Conservation (phyloP, 768 basidiomycete genomes). For the Psilocybe tampanensis region DNA sequence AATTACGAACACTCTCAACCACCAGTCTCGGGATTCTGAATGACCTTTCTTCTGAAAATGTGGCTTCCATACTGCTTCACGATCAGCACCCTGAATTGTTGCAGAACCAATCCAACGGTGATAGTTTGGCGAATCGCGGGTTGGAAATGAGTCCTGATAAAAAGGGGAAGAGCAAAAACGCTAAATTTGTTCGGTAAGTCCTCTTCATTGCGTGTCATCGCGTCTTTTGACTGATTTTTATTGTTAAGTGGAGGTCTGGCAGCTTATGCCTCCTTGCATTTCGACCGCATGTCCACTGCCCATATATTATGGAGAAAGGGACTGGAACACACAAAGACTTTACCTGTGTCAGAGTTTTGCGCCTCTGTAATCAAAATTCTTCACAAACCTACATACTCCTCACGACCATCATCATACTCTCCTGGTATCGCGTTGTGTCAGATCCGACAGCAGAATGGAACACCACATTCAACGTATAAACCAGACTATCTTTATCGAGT, state of each 20-base stretch:
- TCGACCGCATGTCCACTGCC: slow-evolving; percentile 45
- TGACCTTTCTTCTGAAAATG: slow-evolving; percentile 43
- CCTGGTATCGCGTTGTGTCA: slow-evolving; percentile 47
- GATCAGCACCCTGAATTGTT: slow-evolving; percentile 44
- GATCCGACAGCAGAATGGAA: slow-evolving; percentile 25
- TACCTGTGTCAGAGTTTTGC: slow-evolving; percentile 42
- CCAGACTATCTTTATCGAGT: slow-evolving; percentile 29
- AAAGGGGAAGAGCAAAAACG: slow-evolving; percentile 39
- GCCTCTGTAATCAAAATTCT: slow-evolving; percentile 47
- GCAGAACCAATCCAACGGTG: slow-evolving; percentile 15
- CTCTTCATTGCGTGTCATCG: neutral
- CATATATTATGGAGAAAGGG: slow-evolving; percentile 57
- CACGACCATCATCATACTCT: slow-evolving; percentile 28
- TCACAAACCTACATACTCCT: slow-evolving; percentile 28
- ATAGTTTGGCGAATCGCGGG: slow-evolving; percentile 46
- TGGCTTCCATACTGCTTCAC: slow-evolving; percentile 51
- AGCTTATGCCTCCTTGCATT: slow-evolving; percentile 45
- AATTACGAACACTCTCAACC: slow-evolving; percentile 50
- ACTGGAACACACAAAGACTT: slow-evolving; percentile 34
- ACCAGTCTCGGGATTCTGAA: slow-evolving; percentile 48
- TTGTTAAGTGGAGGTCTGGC: slow-evolving; percentile 58
- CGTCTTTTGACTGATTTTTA: neutral
- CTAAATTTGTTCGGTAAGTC: slow-evolving; percentile 50
- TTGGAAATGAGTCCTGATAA: slow-evolving; percentile 64
- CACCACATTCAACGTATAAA: slow-evolving; percentile 22